These are phyloP conservation scores for Phytophthora capsici DNA, from an alignment of 352 stramenopile genomes.

Conservation along the genomic window DNA sequence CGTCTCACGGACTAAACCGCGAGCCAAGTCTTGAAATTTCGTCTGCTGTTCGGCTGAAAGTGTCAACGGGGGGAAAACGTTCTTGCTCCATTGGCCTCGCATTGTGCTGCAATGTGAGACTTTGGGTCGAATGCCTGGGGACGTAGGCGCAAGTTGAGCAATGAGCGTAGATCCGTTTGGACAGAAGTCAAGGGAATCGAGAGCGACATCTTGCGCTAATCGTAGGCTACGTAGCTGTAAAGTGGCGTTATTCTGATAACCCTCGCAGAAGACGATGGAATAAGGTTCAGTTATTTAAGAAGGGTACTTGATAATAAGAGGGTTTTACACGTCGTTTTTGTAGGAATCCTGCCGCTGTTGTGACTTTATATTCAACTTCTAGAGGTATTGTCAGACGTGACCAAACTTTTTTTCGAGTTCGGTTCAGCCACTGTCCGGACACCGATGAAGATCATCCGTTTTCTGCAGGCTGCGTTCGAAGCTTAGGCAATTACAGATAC, in stretches of 20 bases:
- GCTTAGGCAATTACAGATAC: too few relatives aligned
- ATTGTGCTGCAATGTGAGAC: conserved; percentile 4
- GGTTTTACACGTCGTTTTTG: too few relatives aligned
- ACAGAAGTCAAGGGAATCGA: not conserved
- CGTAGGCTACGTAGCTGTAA: not conserved
- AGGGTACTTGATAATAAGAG: too few relatives aligned
- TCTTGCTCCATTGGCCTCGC: conserved; percentile 34
- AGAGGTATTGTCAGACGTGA: not conserved
- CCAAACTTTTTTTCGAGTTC: not conserved
- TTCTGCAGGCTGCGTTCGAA: not conserved
- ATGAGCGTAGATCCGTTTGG: conserved; percentile 7
- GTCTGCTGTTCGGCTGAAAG: conserved; percentile 32
- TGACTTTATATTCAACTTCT: not conserved
- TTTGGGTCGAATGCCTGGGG: not conserved
- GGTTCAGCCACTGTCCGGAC: conserved; percentile 2
- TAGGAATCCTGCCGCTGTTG: too few relatives aligned
- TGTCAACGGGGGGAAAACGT: conserved; percentile 39
- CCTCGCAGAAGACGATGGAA: not conserved
- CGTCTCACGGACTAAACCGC: conserved; percentile 42
- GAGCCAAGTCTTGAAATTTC: conserved; percentile 34
- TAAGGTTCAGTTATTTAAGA: too few relatives aligned
- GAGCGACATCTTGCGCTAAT: not conserved
- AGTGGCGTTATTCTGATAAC: not conserved
- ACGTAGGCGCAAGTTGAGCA: conserved; percentile 14
- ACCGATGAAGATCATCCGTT: conserved; percentile 1